Conservation (phyloP, 176 grass and related monocot species). For the Musa schizocarpa region DNA sequence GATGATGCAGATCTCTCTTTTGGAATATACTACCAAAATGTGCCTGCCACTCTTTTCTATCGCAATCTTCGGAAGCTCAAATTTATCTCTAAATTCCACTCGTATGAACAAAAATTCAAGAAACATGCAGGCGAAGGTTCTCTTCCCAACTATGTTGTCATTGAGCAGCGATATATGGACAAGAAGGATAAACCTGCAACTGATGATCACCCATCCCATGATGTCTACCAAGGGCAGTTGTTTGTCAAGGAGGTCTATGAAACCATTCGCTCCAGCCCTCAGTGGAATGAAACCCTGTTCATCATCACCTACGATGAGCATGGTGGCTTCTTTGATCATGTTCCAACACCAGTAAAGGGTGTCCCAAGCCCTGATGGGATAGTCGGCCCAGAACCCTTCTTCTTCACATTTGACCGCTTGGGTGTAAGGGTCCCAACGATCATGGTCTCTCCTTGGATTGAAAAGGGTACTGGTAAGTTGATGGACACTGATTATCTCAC, state of each 20-base stretch:
- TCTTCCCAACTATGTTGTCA: constrained; percentile 71
- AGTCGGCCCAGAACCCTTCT: constrained; percentile 60
- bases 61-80: constrained; percentile 91
- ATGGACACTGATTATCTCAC: background rate
- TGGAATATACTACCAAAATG: constrained; percentile 84
- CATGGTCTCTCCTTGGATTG: constrained; percentile 73
- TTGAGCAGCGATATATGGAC: constrained; percentile 91
- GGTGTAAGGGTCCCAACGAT: constrained; percentile 77
- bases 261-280: constrained; percentile 53
- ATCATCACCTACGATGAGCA: constrained; percentile 93
- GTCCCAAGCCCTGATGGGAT: constrained; percentile 80
- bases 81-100: constrained; percentile 67
- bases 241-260: constrained; percentile 86
- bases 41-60: constrained; percentile 72
- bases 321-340: constrained; percentile 87
- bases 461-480: constrained; percentile 63
- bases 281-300: constrained; percentile 86
- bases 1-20: constrained; percentile 61
- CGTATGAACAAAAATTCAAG: constrained; percentile 34
- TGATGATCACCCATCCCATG: constrained; percentile 92
- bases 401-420: constrained; percentile 68
- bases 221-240: constrained; percentile 86
- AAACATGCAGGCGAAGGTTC: constrained; percentile 35
- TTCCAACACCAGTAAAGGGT: constrained; percentile 49
- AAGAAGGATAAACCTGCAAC: constrained; percentile 47